Evolutionary conservation across 192 early-diverging fungal species (phyloP).

Genomic region (Backusella australiensis): DNA sequence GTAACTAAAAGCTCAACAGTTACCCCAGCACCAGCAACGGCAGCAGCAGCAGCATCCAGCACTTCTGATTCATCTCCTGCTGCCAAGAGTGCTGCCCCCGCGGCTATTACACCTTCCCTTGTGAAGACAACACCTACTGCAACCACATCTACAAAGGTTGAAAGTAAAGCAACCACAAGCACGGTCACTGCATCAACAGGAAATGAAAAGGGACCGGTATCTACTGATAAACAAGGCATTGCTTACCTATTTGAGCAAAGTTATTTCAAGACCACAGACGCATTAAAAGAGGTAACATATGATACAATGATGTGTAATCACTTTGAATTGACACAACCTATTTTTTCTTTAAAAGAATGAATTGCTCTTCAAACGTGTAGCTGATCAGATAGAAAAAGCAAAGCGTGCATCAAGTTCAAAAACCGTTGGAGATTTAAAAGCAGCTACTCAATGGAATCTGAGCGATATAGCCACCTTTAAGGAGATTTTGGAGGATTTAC

Average conservation of each 20-base stretch:
- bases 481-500: not conserved
- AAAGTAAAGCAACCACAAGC: not conserved
- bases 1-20: not conserved
- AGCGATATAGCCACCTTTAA: not conserved
- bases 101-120: not conserved
- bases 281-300: not conserved
- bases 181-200: not conserved
- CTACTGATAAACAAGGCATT: conserved; percentile 16
- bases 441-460: not conserved
- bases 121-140: not conserved
- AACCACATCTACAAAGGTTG: not conserved
- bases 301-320: not conserved
- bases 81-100: not conserved
- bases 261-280: conserved; percentile 6
- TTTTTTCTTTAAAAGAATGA: not conserved
- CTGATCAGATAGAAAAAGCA: not conserved
- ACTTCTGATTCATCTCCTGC: not conserved
- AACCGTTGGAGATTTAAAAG: not conserved
- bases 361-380: not conserved
- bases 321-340: not conserved
- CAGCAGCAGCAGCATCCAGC: not conserved
- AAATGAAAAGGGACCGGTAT: not conserved
- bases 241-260: conserved; percentile 13
- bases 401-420: not conserved
- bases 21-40: not conserved